Evolutionary conservation across 2,329 filamentous ascomycete species (phyloP), one percentile per base, ranked within the genome.

Genomic region (Venturia aucupariae): DNA sequence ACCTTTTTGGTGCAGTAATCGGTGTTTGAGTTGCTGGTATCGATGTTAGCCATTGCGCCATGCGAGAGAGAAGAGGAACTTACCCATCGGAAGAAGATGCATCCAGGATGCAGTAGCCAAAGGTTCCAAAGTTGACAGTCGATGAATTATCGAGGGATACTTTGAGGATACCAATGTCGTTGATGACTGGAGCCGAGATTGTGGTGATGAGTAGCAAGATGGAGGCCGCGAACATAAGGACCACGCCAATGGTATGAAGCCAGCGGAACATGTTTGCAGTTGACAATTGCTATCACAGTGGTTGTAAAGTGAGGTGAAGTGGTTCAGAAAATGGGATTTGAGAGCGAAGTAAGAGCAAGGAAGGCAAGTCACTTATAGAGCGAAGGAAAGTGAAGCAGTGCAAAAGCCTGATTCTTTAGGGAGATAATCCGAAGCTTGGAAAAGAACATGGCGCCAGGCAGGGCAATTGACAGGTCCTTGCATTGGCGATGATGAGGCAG

Each of bases 221-320:
- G 30, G 51, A 55, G 27, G 51, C 51, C n/a, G 51, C 30, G 51
- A 55, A 55, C 27, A 55, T 55, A 6, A 55, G 35, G 6, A 55
- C 24, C 51, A 55, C 51, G 51, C 51, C 51, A 7, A 55, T 55
- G 15, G 51, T 55, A 35, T 55, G 51, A 35, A 55, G 51, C 51
- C 51, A 55, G 15, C 51, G 51, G 10, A 55, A 55, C 51, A 55
- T 55, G 51, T 4, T 55, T 55, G 30, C 51, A 30, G 13, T 19
- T 55, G 15, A 24, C n/a, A 24, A 32, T 35, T 35, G 7, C 4
- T 55, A 8, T 35, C n/a, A 32, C 51, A 35, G 27, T 35, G 2
- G 27, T 19, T 55, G 51, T 19, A 55, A 32, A 19, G 30, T n/a
- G 30, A 35, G 30, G 15, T 55, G 51, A 55, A 19, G 30, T 19